Evolutionary conservation across 257 asterid genomes (phyloP).

Genomic region (Solanum arcanum): DNA sequence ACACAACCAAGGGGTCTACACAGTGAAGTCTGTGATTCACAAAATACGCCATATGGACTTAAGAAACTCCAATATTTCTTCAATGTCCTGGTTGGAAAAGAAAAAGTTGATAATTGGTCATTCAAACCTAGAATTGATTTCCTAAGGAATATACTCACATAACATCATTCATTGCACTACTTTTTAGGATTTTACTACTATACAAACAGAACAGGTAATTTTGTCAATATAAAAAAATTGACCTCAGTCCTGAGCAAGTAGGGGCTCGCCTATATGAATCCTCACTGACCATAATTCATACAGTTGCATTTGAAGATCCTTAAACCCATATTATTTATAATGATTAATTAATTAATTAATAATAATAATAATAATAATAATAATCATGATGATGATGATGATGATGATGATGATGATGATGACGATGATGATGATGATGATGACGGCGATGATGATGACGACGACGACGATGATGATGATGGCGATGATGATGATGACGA

Average conservation of each 20-base stretch:
- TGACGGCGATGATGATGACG: no score
- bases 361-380: no score
- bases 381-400: no score
- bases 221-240: not conserved
- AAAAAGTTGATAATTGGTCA: not conserved
- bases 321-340: not conserved
- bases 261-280: not conserved
- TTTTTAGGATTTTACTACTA: not conserved
- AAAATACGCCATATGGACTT: conserved; percentile 87
- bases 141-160: not conserved
- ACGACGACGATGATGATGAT: no score
- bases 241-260: not conserved
- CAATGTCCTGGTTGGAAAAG: conserved; percentile 63
- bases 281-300: not conserved
- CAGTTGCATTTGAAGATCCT: not conserved
- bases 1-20: no score
- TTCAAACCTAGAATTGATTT: not conserved
- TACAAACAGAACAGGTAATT: not conserved
- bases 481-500: no score
- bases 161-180: not conserved
- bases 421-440: no score
- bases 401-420: no score
- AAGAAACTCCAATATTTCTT: conserved; percentile 94
- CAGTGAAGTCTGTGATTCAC: conserved; percentile 40
- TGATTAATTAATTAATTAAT: not conserved